A percentile compares a stretch with the other conserved stretches of the same genome.
phyloP scores from a whole-genome alignment of 2,329 filamentous ascomycete species.

The Magnaporthiopsis poae region DNA sequence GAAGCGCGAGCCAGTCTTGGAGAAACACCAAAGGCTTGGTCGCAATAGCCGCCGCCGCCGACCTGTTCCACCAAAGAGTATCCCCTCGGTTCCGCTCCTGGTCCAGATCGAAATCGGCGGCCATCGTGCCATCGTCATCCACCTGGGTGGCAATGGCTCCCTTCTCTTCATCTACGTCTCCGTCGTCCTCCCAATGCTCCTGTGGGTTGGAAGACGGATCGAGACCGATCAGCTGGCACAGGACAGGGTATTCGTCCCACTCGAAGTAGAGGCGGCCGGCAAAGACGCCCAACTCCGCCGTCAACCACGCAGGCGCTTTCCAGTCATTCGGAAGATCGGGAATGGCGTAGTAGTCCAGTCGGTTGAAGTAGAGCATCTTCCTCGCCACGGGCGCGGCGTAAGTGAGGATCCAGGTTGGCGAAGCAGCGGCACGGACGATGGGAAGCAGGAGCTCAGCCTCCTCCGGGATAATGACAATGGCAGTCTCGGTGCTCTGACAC shows the following conservation, averaged over 20 bases:
- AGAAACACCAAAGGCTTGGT: conserved; percentile 35
- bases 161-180: conserved; percentile 1
- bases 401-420: conserved; percentile 35
- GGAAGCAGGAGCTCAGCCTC: conserved; percentile 49
- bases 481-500: conserved; percentile 35
- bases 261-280: conserved; percentile 52
- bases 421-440: conserved; percentile 21
- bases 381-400: conserved; percentile 53
- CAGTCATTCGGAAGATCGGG: conserved; percentile 33
- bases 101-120: no score
- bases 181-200: conserved; percentile 12
- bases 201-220: neutral
- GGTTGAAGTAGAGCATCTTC: conserved; percentile 50
- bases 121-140: neutral
- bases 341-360: conserved; percentile 40
- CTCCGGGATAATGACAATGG: conserved; percentile 51
- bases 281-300: conserved; percentile 49
- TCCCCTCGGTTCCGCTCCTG: neutral
- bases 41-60: conserved; percentile 15
- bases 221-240: conserved; percentile 24
- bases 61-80: neutral
- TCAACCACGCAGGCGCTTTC: conserved; percentile 41
- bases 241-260: conserved; percentile 31
- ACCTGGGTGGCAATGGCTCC: neutral
- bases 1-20: conserved; percentile 46